Percentiles rank a stretch among this genome's conserved stretches.
phyloP scores from a whole-genome alignment of 495 filamentous ascomycete genomes.

The Hapsidospora chrysogenum region DNA sequence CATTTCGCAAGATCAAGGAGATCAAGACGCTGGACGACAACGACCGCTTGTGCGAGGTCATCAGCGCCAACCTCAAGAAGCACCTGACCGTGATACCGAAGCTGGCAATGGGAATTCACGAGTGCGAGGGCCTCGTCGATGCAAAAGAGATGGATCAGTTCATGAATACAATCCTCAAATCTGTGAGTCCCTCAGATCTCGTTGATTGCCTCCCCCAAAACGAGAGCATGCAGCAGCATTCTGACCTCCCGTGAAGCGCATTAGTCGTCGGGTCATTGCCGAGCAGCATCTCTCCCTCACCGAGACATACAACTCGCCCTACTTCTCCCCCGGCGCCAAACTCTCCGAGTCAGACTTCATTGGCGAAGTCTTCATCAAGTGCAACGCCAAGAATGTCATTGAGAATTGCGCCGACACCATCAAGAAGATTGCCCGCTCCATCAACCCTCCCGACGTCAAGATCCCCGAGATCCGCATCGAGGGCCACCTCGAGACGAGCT shows the following conservation, averaged over 20 bases:
- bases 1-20: slow-evolving; percentile 64
- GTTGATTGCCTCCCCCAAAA: too few relatives aligned
- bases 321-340: slow-evolving; percentile 75
- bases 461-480: slow-evolving; percentile 74
- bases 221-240: neutral
- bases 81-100: slow-evolving; percentile 89
- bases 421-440: slow-evolving; percentile 48
- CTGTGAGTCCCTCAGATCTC: slow-evolving; percentile 57
- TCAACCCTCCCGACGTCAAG: slow-evolving; percentile 46
- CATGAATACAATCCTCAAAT: slow-evolving; percentile 85
- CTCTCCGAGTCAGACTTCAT: slow-evolving; percentile 70
- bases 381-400: slow-evolving; percentile 80
- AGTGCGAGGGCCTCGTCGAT: slow-evolving; percentile 65
- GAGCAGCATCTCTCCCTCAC: slow-evolving; percentile 96
- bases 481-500: slow-evolving; percentile 76
- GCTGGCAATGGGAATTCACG: slow-evolving; percentile 82
- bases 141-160: slow-evolving; percentile 73
- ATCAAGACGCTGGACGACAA: slow-evolving; percentile 82
- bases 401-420: slow-evolving; percentile 61
- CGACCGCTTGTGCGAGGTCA: slow-evolving; percentile 67
- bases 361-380: slow-evolving; percentile 88
- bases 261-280: slow-evolving; percentile 89
- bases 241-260: too few relatives aligned
- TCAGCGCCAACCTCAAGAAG: slow-evolving; percentile 63
- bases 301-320: slow-evolving; percentile 83